Conservation (phyloP, 495 filamentous ascomycete genomes). For the Neohortaea acidophila region DNA sequence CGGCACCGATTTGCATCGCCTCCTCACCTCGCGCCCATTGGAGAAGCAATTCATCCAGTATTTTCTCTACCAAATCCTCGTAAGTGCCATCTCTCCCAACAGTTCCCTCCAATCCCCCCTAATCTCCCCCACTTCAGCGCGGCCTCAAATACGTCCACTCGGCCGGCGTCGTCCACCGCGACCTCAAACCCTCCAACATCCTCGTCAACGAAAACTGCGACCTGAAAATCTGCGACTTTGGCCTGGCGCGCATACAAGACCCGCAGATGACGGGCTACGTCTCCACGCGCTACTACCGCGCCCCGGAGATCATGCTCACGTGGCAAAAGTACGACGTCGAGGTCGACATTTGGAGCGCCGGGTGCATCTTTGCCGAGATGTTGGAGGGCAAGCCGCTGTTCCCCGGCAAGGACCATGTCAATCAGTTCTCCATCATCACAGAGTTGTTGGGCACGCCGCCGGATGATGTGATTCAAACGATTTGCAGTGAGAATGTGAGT, state of each 20-base stretch:
- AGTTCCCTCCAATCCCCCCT: too few species aligned
- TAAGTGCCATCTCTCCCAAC: slow-evolving; percentile 32
- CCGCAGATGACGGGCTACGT: slow-evolving; percentile 99
- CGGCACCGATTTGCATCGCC: slow-evolving; percentile 88
- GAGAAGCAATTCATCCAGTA: slow-evolving; percentile 99
- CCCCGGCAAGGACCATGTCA: slow-evolving; percentile 97
- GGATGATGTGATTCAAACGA: slow-evolving; percentile 95
- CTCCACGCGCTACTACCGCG: slow-evolving; percentile 94
- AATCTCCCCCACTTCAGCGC: slow-evolving; percentile 54
- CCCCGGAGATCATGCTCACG: slow-evolving; percentile 98
- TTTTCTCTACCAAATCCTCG: slow-evolving; percentile 97
- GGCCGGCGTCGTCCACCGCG: slow-evolving; percentile 91
- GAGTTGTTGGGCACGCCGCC: slow-evolving; percentile 95
- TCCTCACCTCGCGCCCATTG: slow-evolving; percentile 85
- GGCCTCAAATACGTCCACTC: slow-evolving; percentile 99
- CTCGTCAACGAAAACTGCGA: slow-evolving; percentile 99
- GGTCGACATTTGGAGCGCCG: slow-evolving; percentile 98
- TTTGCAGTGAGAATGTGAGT: slow-evolving; percentile 91
- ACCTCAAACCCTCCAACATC: slow-evolving; percentile 96
- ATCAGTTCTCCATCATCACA: slow-evolving; percentile 99
- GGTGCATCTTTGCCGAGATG: slow-evolving; percentile 99
- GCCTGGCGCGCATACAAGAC: slow-evolving; percentile 91
- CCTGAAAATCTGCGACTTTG: slow-evolving; percentile 98
- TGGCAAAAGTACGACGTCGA: slow-evolving; percentile 99
- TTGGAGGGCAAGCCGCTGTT: slow-evolving; percentile 95